Evolutionary conservation across 768 basidiomycete genomes (phyloP), one percentile per base, ranked within the genome.

Genomic region (Auriscalpium vulgare): DNA sequence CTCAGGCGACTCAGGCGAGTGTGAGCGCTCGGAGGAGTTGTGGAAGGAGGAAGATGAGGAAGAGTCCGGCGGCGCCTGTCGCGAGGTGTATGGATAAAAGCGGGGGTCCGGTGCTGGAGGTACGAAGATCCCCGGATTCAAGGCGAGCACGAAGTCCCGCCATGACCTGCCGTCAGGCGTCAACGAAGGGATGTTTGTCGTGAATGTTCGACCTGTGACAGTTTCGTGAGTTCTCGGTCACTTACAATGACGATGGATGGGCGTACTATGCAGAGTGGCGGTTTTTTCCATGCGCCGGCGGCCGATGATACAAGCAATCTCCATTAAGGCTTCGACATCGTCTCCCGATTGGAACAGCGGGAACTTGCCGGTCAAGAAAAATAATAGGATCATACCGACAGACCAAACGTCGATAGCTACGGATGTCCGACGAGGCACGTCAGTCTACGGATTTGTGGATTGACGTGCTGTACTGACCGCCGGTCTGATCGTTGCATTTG

Each of bases 371-470:
- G 86, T 87, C 37, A 99, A 76, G 73, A 97, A 95, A 72, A 95
- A 95, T 7, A 98, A 78, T 0, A 99, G 71, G 53, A 97, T 97
- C 65, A 87, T 85, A 0, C 97, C 97, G 8, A 84, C 91, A 0
- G 95, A 87, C 97, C 97, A 99, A 47, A 98, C 82, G 63, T 99
- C 97, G 66, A 98, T 87, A 2, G 95, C 97, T 99, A 66, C 43
- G 47, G 4, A 29, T 29, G 29, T 29, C 14, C 37, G 14, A 57
- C 29, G 40, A n/a, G 43, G 29, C 40, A 53, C 14, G 51, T 59
- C 53, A 67, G 35, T 10, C 29, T 14, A n/a, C 37, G 52, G 45
- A 38, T 51, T 16, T 10, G 29, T 40, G 13, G 21, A 19, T 44
- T 34, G 40, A 17, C 29, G 17, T 13, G 19, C 19, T 56, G 55